Evolutionary conservation across 2,329 filamentous ascomycete genomes (phyloP), one percentile per base, ranked within the genome.

Genomic region (Eurotiales sp.): DNA sequence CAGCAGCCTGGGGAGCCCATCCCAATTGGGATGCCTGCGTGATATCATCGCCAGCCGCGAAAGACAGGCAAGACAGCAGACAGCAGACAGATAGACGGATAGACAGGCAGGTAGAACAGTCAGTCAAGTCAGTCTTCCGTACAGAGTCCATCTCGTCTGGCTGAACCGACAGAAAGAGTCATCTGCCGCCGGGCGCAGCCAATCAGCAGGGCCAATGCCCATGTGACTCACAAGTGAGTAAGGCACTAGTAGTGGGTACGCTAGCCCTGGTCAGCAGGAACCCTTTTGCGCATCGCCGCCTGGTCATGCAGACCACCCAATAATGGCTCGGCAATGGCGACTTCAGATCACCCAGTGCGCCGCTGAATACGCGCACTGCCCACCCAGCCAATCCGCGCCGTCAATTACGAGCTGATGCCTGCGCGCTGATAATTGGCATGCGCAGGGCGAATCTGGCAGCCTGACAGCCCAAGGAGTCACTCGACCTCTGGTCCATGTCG

Each of bases 391-490:
- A 48, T 40, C 23, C 27, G 4, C 23, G 6, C 46, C 36, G 3
- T 36, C 46, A 48, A 48, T 48, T 27, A 48, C 19, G 22, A 40
- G 23, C 27, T 14, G 42, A 45, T 45, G 42, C 23, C 42, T 45
- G 42, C 25, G n/a, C n/a, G n/a, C n/a, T n/a, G n/a, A n/a, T n/a
- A n/a, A n/a, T 45, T 45, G 34, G 36, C 46, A 30, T 23, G 27
- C 21, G 15, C 12, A n/a, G n/a, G n/a, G n/a, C n/a, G n/a, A 50
- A 37, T 43, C 47, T 50, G 39, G 47, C 39, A 50, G 47, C 47
- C 47, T 50, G 47, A 41, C 47, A 50, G 47, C 47, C 47, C 46
- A 50, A 43, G 32, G 19, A 50, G 46, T 50, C 39, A 50, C 46
- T 22, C 30, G 11, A 11, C 4, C 4, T 32, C 4, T n/a, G n/a